Evolutionary conservation across 805 yeast genomes (phyloP), one percentile per base, ranked within the genome.

Genomic region (Candida maesae): DNA sequence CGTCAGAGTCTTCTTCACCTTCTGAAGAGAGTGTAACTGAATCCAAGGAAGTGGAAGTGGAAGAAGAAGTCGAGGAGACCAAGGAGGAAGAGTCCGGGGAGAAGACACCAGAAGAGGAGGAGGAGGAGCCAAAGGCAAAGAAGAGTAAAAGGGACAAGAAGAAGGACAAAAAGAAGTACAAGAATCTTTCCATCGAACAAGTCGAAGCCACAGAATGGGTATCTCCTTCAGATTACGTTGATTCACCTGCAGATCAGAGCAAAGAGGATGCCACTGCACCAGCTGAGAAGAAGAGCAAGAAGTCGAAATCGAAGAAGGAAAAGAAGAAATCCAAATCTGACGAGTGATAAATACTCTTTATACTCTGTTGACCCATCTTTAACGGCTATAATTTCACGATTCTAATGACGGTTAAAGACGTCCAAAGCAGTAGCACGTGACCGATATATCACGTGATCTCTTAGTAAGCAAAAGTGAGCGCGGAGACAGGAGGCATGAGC

Each of bases 141-240:
- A 29, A 29, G 32, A 30, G 18, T n/a, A 6, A 6, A 13, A 27
- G 41, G 32, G 41, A 41, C n/a, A 31, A 34, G 27, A 34, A 41
- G 40, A 41, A 43, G 20, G n/a, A 27, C 13, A 42, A 38, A 40
- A 41, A 35, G 35, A 24, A n/a, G 11, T 38, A 24, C 19, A 33
- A 19, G 31, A 67, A 66, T 44, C 53, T 71, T 40, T 61, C 71
- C 6, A 59, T 70, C 15, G 74, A 70, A 33, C 66, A 66, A 38
- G 71, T 70, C 10, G 71, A 71, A 52, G 74, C 70, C 4, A 50
- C 59, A 1, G 68, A 65, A 24, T 61, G 52, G 44, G 51, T 61
- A 5, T 40, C 48, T 5, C 41, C 48, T 7, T 33, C 33, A 23
- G 47, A 43, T 34, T 39, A 36, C 31, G 38, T n/a, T 14, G 47